Base-by-base conservation (phyloP, 768 basidiomycete genomes). In the Mycena galericulata region DNA sequence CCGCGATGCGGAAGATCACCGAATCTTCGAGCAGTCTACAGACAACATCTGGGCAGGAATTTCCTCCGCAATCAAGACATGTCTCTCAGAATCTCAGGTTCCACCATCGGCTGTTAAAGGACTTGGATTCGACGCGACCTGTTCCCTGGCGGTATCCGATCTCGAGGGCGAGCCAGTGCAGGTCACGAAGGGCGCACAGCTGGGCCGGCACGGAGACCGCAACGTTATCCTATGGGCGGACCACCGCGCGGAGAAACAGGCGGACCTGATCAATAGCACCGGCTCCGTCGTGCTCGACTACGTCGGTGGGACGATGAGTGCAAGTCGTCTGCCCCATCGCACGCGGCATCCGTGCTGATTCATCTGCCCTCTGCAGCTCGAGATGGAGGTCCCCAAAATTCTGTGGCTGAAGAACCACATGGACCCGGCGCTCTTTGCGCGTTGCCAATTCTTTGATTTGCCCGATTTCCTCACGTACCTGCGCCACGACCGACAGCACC, bases 361-460 rank as follows among this genome's bases (percentile, higher is more conserved):
- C 38, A 20, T 57, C 27, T 38, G 30, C 54, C 60, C n/a, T n/a
- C n/a, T 32, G 64, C 69, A 98, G 94, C 87, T 98, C 46, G 97
- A 99, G 80, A 99, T 99, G 98, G 97, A 98, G 80, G 89, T 98
- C 47, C 97, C 97, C 0, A 99, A 99, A 79, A 92, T 97, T 32
- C 89, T 99, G 30, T 99, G 98, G 98, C 86, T 99, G 46, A 98
- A 97, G 79, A 91, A 89, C 67, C 85, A 93, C 81, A 97, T 99
- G 96, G 75, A 86, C 2, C 76, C 88, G 0, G 81, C 86, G 14
- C 84, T 83, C 20, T 99, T 99, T 80, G 79, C 87, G 26, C 83
- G 83, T 60, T 94, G 92, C 80, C 92, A 94, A 73, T 93, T 94
- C 82, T 93, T 91, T 78, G 96, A 97, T 75, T 88, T 98, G 20